Evolutionary conservation across 2,329 filamentous ascomycete genomes (phyloP).

Genomic region (Xenosphaeropsis pyriputrescens): DNA sequence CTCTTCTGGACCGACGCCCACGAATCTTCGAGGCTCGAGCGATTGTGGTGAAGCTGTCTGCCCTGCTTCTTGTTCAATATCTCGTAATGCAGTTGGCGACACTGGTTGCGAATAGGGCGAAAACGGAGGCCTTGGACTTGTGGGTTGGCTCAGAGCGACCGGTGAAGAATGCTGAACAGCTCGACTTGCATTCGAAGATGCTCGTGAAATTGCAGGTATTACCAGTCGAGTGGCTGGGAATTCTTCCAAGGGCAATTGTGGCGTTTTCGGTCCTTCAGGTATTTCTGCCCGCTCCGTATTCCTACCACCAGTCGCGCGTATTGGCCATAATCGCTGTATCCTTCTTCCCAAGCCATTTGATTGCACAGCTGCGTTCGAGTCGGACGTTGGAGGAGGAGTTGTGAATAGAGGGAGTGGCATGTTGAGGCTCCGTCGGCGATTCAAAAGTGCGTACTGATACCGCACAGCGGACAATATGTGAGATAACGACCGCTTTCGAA

Average conservation of each 20-base stretch:
- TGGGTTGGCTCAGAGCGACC: neutral
- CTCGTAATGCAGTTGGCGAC: neutral
- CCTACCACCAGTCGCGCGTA: too few species aligned
- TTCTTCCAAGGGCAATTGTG: neutral
- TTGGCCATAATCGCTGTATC: too few species aligned
- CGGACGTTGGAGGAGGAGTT: too few species aligned
- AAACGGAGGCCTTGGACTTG: neutral
- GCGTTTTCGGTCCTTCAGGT: neutral
- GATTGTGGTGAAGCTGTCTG: neutral
- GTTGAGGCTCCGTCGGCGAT: too few species aligned
- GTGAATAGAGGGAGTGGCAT: too few species aligned
- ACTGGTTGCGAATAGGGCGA: neutral
- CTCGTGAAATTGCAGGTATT: neutral
- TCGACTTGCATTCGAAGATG: neutral
- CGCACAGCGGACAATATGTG: too few species aligned
- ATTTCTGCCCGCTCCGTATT: neutral
- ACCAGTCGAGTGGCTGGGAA: neutral
- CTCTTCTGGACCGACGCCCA: slow-evolving; percentile 32
- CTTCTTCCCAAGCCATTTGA: too few species aligned
- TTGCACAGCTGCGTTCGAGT: too few species aligned
- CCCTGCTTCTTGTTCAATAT: neutral
- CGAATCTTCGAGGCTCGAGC: slow-evolving; percentile 12
- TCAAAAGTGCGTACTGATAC: too few species aligned
- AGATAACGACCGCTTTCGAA: too few species aligned
- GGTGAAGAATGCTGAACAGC: neutral